Percentiles rank a stretch among this genome's conserved stretches.
Conservation (phyloP, 352 stramenopile genomes). For the Phytophthora rubi region DNA sequence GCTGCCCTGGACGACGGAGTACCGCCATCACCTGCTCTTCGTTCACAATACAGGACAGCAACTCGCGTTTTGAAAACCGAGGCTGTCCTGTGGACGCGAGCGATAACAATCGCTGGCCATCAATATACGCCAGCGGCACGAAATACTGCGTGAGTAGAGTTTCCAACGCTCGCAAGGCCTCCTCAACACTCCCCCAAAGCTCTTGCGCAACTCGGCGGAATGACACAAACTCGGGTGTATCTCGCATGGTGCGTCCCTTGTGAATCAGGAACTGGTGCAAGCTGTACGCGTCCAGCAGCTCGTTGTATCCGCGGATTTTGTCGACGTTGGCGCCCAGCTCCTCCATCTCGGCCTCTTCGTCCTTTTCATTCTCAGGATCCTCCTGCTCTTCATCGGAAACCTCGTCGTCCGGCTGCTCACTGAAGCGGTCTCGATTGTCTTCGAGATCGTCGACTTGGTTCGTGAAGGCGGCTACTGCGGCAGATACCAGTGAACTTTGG, state of each 20-base stretch:
- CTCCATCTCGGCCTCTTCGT: conserved; percentile 54
- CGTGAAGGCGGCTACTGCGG: conserved; percentile 30
- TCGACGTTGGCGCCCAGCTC: conserved; percentile 76
- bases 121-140: conserved; percentile 86
- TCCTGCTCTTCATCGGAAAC: conserved; percentile 23
- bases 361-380: conserved; percentile 25
- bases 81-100: conserved; percentile 71
- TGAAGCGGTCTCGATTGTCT: conserved; percentile 16
- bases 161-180: conserved; percentile 77
- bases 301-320: conserved; percentile 84
- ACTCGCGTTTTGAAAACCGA: conserved; percentile 56
- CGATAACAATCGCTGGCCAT: conserved; percentile 78
- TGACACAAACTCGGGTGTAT: conserved; percentile 89
- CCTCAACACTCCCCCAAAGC: conserved; percentile 83
- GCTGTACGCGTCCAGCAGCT: conserved; percentile 79
- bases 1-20: conserved; percentile 69
- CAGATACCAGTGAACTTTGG: conserved; percentile 26
- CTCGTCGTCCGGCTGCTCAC: conserved; percentile 29
- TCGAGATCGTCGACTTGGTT: conserved; percentile 40
- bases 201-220: conserved; percentile 83
- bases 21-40: conserved; percentile 82
- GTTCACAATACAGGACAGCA: conserved; percentile 88
- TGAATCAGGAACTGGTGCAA: conserved; percentile 92
- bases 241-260: conserved; percentile 77
- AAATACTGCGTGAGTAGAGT: conserved; percentile 81